Evolutionary conservation across 768 basidiomycete genomes (phyloP).

Genomic region (Tylopilus cervinicoccineus): DNA sequence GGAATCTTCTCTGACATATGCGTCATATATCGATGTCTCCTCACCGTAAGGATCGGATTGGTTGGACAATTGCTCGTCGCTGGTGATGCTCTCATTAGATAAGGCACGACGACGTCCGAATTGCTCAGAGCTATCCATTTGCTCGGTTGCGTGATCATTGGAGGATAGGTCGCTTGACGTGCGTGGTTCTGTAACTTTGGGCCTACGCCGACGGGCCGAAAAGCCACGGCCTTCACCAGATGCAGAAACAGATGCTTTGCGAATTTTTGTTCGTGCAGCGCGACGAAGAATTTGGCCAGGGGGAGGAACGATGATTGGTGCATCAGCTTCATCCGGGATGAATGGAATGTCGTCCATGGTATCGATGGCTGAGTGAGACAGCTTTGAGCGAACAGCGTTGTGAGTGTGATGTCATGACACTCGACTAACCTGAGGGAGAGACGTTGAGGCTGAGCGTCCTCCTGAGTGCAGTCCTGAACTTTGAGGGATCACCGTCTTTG

Average conservation of each 20-base stretch:
- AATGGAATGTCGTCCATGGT: constrained; percentile 65
- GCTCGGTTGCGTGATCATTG: constrained; percentile 49
- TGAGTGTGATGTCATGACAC: constrained; percentile 4
- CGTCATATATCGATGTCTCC: constrained; percentile 79
- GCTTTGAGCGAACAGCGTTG: constrained; percentile 19
- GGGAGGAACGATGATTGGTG: constrained; percentile 81
- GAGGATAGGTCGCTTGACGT: constrained; percentile 71
- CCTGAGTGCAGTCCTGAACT: constrained; percentile 72
- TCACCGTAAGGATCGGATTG: constrained; percentile 78
- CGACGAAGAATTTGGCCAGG: constrained; percentile 89
- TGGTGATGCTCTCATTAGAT: constrained; percentile 34
- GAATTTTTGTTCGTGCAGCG: constrained; percentile 91
- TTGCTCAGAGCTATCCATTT: constrained; percentile 48
- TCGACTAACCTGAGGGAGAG: constrained; percentile 73
- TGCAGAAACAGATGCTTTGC: constrained; percentile 72
- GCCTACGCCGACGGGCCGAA: constrained; percentile 33
- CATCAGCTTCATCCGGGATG: constrained; percentile 76
- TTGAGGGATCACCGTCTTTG: constrained; percentile 74
- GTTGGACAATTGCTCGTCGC: constrained; percentile 37
- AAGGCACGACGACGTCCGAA: constrained; percentile 33
- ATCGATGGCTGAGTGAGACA: constrained; percentile 49
- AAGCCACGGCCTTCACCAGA: constrained; percentile 87
- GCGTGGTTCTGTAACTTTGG: constrained; percentile 40
- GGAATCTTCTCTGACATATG: constrained; percentile 64
- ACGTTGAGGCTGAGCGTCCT: constrained; percentile 87